Percentiles rank a stretch among this genome's conserved stretches.
These are phyloP conservation scores for Chaetomiaceae sp. DNA, from an alignment of 2,329 filamentous ascomycete species.

Conservation along the genomic window DNA sequence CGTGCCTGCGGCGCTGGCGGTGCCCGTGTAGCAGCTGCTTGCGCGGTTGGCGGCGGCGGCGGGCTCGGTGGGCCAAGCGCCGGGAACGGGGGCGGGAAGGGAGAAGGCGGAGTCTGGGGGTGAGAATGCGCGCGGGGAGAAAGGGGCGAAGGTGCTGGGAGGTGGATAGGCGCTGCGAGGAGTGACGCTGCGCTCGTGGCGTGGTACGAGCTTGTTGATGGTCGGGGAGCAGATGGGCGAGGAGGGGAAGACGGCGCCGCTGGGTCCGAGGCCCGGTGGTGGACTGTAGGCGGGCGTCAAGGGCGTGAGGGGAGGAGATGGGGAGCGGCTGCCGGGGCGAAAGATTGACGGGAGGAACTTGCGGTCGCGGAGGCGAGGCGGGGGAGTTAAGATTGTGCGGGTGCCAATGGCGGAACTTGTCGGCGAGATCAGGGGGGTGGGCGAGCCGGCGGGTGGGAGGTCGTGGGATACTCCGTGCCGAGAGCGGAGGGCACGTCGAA, in stretches of 20 bases:
- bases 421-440: constrained; percentile 38
- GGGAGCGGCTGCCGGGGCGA: constrained; percentile 22
- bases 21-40: constrained; percentile 6
- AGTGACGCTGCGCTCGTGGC: constrained; percentile 20
- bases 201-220: constrained; percentile 32
- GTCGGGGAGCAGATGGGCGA: constrained; percentile 35
- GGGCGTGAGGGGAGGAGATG: constrained; percentile 27
- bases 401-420: constrained; percentile 26
- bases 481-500: constrained; percentile 20
- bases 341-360: constrained; percentile 35
- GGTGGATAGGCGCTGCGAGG: constrained; percentile 7
- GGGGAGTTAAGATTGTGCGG: constrained; percentile 36
- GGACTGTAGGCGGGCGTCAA: constrained; percentile 26
- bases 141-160: constrained; percentile 4
- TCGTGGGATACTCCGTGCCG: constrained; percentile 24
- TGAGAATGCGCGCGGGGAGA: neutral
- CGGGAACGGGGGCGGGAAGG: constrained; percentile 11
- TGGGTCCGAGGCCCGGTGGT: constrained; percentile 3
- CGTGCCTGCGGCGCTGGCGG: neutral
- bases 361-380: constrained; percentile 43
- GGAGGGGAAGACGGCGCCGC: constrained; percentile 28
- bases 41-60: constrained; percentile 6
- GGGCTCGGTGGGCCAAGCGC: neutral
- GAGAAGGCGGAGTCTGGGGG: constrained; percentile 1
- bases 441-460: constrained; percentile 29